Evolutionary conservation across 2,329 filamentous ascomycete genomes (phyloP).

Genomic region (Ophiostoma himal-ulmi): DNA sequence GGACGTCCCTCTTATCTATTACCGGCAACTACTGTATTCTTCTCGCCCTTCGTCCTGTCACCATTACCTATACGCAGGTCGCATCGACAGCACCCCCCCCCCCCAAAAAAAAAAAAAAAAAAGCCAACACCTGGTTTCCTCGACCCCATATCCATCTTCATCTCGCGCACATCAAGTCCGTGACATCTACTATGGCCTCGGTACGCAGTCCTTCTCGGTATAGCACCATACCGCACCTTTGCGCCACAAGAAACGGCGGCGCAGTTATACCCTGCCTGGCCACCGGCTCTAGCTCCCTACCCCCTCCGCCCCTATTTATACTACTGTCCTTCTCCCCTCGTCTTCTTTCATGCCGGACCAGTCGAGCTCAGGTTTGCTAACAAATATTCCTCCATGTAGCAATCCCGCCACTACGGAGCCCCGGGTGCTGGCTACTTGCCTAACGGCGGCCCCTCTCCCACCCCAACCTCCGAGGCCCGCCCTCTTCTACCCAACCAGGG

Average conservation of each 20-base stretch:
- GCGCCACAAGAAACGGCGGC: neutral
- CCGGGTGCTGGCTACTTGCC: conserved; percentile 49
- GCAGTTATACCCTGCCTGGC: neutral
- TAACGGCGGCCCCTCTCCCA: conserved; percentile 47
- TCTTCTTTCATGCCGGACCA: neutral
- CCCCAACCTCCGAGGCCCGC: conserved; percentile 53
- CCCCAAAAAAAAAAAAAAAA: no score
- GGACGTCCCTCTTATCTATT: neutral
- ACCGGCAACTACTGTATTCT: neutral
- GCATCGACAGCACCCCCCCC: neutral
- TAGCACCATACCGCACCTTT: neutral
- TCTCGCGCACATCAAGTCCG: neutral
- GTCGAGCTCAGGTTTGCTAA: neutral
- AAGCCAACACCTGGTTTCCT: neutral
- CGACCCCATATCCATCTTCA: neutral
- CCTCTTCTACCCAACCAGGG: conserved; percentile 64
- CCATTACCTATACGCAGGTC: neutral
- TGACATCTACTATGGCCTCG: conserved; percentile 22
- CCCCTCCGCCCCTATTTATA: neutral
- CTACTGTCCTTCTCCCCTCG: no score
- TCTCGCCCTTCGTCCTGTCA: neutral
- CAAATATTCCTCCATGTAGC: conserved; percentile 21
- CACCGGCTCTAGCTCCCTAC: neutral
- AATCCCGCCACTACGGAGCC: conserved; percentile 34
- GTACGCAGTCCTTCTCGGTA: conserved; percentile 15